Percentiles rank a stretch among this genome's conserved stretches.
Evolutionary conservation across 192 early-diverging fungal species (phyloP).

Genomic region (Rhizophlyctis rosea): DNA sequence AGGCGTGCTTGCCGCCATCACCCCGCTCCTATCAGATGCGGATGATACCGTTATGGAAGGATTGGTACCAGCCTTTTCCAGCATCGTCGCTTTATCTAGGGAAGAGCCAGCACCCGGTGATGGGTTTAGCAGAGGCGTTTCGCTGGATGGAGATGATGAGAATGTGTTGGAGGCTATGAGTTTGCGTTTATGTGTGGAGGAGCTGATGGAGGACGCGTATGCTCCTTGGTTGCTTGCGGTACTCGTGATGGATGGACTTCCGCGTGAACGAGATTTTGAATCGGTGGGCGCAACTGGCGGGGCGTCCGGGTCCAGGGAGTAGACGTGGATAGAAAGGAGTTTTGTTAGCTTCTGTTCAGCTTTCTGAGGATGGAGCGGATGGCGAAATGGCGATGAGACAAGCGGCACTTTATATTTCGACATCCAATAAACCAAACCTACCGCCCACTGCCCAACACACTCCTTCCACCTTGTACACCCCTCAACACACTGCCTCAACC

Average conservation of each 20-base stretch:
- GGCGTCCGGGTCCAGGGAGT: constrained; percentile 60
- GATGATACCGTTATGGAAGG: no score
- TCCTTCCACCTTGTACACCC: constrained; percentile 49
- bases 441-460: constrained; percentile 64
- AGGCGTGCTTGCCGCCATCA: neutral
- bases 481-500: constrained; percentile 39
- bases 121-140: no score
- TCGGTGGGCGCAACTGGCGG: neutral
- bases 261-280: no score
- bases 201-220: no score
- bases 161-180: neutral
- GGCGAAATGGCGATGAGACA: neutral
- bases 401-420: neutral
- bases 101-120: no score
- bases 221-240: no score
- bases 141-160: neutral
- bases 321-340: constrained; percentile 53
- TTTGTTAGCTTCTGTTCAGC: constrained; percentile 61
- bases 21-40: no score
- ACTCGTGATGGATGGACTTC: no score
- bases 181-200: neutral
- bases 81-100: no score
- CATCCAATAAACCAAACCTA: constrained; percentile 39
- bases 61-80: no score
- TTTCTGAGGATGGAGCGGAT: constrained; percentile 38